phyloP scores from a whole-genome alignment of 2,329 filamentous ascomycete genomes.

The Colletotrichum tropicale region DNA sequence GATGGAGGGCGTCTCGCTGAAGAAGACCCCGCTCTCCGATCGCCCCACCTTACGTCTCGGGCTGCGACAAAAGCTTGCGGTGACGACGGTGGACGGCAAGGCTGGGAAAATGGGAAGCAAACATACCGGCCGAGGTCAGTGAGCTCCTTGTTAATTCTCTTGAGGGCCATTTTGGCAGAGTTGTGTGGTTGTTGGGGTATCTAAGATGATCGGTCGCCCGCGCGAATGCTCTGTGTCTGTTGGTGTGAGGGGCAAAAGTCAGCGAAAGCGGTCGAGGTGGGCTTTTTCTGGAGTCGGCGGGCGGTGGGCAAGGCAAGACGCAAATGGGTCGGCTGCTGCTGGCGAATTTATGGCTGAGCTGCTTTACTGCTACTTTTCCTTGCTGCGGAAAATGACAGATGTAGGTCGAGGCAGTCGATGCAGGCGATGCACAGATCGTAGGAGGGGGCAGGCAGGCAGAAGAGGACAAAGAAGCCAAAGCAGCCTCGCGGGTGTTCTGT shows the following conservation, averaged over 20 bases:
- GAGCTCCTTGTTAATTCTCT: constrained; percentile 95
- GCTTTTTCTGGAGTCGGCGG: constrained; percentile 9
- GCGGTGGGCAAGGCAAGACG: not conserved
- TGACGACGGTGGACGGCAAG: constrained; percentile 5
- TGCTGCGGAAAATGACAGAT: not conserved
- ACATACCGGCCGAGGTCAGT: constrained; percentile 84
- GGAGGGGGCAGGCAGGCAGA: not conserved
- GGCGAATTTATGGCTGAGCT: not conserved
- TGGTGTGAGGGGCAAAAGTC: constrained; percentile 23
- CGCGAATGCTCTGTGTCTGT: constrained; percentile 18
- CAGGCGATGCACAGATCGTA: not conserved
- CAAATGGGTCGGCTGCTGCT: not conserved
- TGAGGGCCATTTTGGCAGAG: constrained; percentile 73
- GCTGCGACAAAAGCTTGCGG: constrained; percentile 25
- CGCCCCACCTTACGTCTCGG: constrained; percentile 39
- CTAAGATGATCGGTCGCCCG: constrained; percentile 18
- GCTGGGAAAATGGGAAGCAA: constrained; percentile 4
- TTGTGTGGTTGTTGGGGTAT: constrained; percentile 24
- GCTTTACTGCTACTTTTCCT: not conserved
- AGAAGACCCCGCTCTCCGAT: constrained; percentile 38
- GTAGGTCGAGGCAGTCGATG: not conserved
- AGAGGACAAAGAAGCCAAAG: not conserved
- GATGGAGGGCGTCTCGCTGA: constrained; percentile 11
- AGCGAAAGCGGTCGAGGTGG: constrained; percentile 20
- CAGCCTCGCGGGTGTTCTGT: not conserved